Conservation (phyloP, 192 early-diverging fungal genomes). For the Podila epigama region DNA sequence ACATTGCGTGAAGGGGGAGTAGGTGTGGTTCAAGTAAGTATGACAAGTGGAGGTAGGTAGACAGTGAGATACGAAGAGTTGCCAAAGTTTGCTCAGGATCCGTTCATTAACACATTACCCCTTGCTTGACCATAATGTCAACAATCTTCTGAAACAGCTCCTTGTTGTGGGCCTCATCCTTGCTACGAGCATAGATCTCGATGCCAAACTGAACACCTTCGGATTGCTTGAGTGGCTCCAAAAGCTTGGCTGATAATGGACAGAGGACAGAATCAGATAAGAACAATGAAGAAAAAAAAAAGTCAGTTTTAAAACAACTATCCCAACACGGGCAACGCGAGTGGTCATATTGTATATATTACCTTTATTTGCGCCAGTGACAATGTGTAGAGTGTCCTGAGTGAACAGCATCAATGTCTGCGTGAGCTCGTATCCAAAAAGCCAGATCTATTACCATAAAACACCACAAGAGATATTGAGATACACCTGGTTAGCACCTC, state of each 20-base stretch:
- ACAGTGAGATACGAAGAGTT: too few relatives aligned
- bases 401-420: constrained; percentile 86
- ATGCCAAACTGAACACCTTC: constrained; percentile 68
- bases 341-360: background rate
- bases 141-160: constrained; percentile 67
- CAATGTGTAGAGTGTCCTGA: constrained; percentile 75
- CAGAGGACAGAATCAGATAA: too few relatives aligned
- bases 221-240: constrained; percentile 70
- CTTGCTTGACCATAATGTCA: constrained; percentile 54
- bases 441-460: constrained; percentile 76
- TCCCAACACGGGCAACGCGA: too few relatives aligned
- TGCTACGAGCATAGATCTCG: constrained; percentile 79
- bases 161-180: constrained; percentile 78
- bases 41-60: too few relatives aligned
- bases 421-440: constrained; percentile 91
- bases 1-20: too few relatives aligned
- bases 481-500: background rate
- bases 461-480: background rate
- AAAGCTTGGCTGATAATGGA: constrained; percentile 51
- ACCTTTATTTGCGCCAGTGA: constrained; percentile 87
- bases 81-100: too few relatives aligned
- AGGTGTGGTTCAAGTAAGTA: too few relatives aligned
- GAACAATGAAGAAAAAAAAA: background rate
- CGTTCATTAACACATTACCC: too few relatives aligned
- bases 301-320: constrained; percentile 1